Percentiles rank a stretch among this genome's conserved stretches.
phyloP scores from a whole-genome alignment of 176 grass and related monocot genomes.

The Lolium perenne region DNA sequence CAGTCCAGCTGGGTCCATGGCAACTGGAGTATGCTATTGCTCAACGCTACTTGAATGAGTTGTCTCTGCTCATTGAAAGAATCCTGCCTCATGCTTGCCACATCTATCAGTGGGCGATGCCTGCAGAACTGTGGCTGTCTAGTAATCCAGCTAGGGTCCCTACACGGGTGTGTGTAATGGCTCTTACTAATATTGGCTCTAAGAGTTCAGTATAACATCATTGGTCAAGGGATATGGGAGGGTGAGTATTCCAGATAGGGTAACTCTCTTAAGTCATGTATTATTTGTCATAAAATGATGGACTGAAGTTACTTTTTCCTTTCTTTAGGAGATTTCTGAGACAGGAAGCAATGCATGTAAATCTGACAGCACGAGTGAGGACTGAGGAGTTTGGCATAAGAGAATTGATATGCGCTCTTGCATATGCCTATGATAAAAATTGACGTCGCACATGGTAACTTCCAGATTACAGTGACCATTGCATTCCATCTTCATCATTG shows the following conservation, averaged over 20 bases:
- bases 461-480: not conserved
- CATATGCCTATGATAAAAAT: not conserved
- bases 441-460: not conserved
- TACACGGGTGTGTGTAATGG: constrained; percentile 31
- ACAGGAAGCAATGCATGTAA: not conserved
- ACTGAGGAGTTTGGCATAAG: not conserved
- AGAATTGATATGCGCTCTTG: not conserved
- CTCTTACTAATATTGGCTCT: constrained; percentile 44
- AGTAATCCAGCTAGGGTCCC: too few relatives aligned
- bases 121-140: too few relatives aligned
- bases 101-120: too few relatives aligned
- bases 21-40: too few relatives aligned
- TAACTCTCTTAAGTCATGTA: not conserved
- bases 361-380: not conserved
- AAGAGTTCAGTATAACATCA: too few relatives aligned
- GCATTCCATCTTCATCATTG: not conserved
- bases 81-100: too few relatives aligned
- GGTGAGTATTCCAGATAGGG: not conserved
- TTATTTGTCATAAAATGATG: not conserved
- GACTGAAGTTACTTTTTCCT: not conserved
- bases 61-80: too few relatives aligned
- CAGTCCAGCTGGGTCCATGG: too few relatives aligned
- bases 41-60: too few relatives aligned
- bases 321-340: not conserved
- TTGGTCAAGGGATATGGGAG: too few relatives aligned